Conservation (phyloP, 2,329 filamentous ascomycete genomes). For the Pyrenophora graminea region DNA sequence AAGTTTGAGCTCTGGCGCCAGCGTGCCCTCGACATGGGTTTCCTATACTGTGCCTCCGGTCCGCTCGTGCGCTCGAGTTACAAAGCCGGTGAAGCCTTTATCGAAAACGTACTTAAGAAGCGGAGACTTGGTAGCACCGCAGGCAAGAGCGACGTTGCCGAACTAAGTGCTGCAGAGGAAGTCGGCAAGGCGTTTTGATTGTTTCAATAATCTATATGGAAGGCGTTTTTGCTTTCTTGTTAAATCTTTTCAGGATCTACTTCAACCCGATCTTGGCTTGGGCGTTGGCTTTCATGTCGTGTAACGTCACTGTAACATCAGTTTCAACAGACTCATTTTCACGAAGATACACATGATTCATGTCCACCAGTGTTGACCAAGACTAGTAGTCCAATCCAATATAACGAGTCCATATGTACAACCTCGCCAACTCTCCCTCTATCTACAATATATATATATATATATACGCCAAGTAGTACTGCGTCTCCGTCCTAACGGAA, state of each 20-base stretch:
- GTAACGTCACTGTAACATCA: too few relatives aligned
- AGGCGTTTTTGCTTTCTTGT: not conserved
- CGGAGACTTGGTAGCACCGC: slow-evolving; percentile 21
- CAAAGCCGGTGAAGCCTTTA: slow-evolving; percentile 97
- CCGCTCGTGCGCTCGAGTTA: slow-evolving; percentile 93
- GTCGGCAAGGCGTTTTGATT: slow-evolving; percentile 3
- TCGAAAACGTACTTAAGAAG: slow-evolving; percentile 96
- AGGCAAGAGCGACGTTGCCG: slow-evolving; percentile 14
- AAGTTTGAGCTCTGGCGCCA: slow-evolving; percentile 91
- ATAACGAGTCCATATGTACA: too few relatives aligned
- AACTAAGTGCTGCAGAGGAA: slow-evolving; percentile 10
- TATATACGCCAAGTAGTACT: not conserved
- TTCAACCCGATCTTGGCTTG: slow-evolving; percentile 3
- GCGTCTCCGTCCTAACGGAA: not conserved
- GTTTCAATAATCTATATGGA: not conserved
- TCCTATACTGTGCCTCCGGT: slow-evolving; percentile 93
- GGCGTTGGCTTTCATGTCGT: too few relatives aligned
- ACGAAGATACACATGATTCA: too few relatives aligned
- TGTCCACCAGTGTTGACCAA: too few relatives aligned
- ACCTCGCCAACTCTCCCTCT: too few relatives aligned
- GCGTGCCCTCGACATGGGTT: slow-evolving; percentile 90
- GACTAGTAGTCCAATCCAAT: too few relatives aligned
- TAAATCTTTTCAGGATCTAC: not conserved
- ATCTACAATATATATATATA: not conserved
- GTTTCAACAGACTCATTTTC: too few relatives aligned